A percentile compares a stretch with the other conserved stretches of the same genome.
Evolutionary conservation across 495 filamentous ascomycete genomes (phyloP).

Genomic region (Rusavskia elegans): DNA sequence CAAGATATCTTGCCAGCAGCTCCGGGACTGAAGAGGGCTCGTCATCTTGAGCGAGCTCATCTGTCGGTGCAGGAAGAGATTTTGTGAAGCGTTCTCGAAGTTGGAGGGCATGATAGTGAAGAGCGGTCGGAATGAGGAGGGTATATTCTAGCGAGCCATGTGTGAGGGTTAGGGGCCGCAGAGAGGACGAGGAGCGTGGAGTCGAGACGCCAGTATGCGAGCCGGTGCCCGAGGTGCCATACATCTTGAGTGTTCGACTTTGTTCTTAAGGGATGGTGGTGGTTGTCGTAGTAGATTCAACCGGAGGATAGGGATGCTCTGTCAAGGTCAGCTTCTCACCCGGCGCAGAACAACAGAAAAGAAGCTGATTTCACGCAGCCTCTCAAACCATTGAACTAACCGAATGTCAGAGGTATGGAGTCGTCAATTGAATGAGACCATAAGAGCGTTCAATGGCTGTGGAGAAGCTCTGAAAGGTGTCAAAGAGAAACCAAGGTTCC

Average conservation of each 20-base stretch:
- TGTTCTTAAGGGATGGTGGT: no score
- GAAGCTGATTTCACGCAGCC: no score
- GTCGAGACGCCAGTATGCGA: constrained; percentile 91
- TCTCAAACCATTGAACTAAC: neutral
- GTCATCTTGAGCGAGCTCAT: constrained; percentile 93
- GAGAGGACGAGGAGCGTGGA: constrained; percentile 78
- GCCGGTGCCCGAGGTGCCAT: constrained; percentile 60
- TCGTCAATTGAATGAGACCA: neutral
- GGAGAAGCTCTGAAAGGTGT: neutral
- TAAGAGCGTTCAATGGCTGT: neutral
- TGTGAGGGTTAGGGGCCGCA: constrained; percentile 72
- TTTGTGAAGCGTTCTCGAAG: constrained; percentile 74
- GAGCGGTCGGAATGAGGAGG: constrained; percentile 79
- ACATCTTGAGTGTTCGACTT: constrained; percentile 40
- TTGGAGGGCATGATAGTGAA: constrained; percentile 91
- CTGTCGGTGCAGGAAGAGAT: constrained; percentile 75
- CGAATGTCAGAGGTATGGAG: neutral
- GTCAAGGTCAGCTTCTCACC: no score
- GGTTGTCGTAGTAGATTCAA: neutral
- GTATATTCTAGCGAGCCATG: constrained; percentile 93
- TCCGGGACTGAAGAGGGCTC: constrained; percentile 88
- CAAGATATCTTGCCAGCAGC: constrained; percentile 82
- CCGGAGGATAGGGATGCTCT: no score
- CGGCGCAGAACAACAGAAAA: no score
- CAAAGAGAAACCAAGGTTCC: neutral